Conservation (phyloP, 192 early-diverging fungal genomes). For the Gryganskiella cystojenkinii region DNA sequence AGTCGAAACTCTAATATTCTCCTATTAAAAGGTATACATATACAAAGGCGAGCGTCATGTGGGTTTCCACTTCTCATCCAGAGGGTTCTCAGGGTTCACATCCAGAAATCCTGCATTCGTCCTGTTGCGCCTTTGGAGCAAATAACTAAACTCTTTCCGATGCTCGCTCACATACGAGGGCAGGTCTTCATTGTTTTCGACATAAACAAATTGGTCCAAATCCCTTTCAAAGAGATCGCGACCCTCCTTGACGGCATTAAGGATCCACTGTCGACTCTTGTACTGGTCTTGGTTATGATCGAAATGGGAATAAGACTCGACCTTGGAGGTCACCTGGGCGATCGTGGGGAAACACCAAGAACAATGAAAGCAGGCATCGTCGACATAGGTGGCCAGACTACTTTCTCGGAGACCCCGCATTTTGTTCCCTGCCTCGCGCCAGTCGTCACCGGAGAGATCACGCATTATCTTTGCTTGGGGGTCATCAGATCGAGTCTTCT, state of each 20-base stretch:
- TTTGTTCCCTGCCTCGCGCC: neutral
- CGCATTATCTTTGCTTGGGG: constrained; percentile 1
- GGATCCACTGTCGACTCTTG: constrained; percentile 1
- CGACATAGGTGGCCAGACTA: neutral
- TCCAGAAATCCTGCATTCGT: constrained; percentile 6
- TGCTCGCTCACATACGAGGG: neutral
- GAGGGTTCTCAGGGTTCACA: constrained; percentile 5
- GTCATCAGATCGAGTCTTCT: neutral
- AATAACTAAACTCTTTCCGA: neutral
- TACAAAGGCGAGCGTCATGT: too few relatives aligned
- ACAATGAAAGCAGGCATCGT: constrained; percentile 12
- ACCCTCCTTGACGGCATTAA: neutral
- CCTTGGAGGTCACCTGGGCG: neutral
- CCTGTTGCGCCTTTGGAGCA: neutral
- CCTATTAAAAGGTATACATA: too few relatives aligned
- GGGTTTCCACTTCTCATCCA: too few relatives aligned
- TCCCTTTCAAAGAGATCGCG: constrained; percentile 14
- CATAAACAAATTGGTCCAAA: neutral
- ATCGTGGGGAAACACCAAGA: constrained; percentile 15
- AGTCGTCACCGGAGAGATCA: neutral
- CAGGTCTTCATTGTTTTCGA: constrained; percentile 3
- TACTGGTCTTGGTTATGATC: constrained; percentile 14
- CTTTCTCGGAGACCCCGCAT: neutral
- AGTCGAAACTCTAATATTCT: too few relatives aligned
- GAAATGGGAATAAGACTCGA: constrained; percentile 12